phyloP scores from a whole-genome alignment of 352 stramenopile species.

The Phytophthora fragariae region DNA sequence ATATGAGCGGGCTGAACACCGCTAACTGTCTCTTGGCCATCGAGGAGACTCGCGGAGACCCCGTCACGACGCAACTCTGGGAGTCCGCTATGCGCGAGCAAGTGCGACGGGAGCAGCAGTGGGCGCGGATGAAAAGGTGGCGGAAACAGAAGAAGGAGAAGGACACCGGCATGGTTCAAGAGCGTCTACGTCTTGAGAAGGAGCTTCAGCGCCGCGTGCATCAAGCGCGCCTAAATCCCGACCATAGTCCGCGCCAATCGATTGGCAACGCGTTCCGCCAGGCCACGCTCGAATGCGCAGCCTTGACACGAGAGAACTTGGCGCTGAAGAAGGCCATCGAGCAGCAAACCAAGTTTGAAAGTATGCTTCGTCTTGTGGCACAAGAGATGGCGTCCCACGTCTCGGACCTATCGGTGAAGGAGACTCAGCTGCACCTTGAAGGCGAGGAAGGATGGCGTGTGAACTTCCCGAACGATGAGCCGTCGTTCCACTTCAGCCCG shows the following conservation, averaged over 20 bases:
- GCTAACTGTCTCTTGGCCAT: neutral
- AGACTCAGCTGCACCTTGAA: neutral
- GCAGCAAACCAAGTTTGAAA: constrained; percentile 1
- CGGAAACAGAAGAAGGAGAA: constrained; percentile 7
- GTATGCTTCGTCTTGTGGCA: neutral
- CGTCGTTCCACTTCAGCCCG: constrained; percentile 28
- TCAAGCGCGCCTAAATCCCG: neutral
- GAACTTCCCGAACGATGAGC: neutral
- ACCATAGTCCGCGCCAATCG: neutral
- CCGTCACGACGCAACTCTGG: neutral
- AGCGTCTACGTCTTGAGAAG: constrained; percentile 8
- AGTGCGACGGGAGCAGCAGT: constrained; percentile 4
- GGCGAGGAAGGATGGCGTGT: neutral
- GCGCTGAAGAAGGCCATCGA: constrained; percentile 3
- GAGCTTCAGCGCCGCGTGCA: neutral
- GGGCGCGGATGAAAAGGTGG: constrained; percentile 11
- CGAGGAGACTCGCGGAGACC: neutral
- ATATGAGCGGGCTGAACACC: neutral
- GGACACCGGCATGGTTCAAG: neutral
- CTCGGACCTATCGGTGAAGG: neutral
- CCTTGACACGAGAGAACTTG: constrained; percentile 4
- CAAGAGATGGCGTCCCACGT: neutral
- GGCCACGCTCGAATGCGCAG: neutral
- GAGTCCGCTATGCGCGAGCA: neutral
- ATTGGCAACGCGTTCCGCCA: neutral